These are phyloP conservation scores for Larix kaempferi DNA, from an alignment of 75 land plant species.

Conservation along the genomic window DNA sequence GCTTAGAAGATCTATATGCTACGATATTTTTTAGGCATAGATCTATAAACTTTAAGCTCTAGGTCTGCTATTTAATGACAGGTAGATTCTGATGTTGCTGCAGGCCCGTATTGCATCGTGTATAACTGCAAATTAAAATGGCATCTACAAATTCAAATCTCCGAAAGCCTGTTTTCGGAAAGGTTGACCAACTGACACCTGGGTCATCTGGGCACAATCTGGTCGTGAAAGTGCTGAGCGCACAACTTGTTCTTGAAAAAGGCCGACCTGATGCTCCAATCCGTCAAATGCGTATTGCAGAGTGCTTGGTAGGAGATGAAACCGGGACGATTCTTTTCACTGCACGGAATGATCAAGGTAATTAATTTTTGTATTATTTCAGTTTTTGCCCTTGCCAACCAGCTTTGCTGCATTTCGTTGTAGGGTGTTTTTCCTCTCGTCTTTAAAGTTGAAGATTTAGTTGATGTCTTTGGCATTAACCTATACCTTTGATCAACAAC, in stretches of 20 bases:
- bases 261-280: conserved; percentile 34
- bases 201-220: conserved; percentile 66
- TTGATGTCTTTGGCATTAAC: too few species aligned
- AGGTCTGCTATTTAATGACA: too few species aligned
- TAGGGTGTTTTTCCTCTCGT: too few species aligned
- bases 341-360: conserved; percentile 70
- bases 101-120: too few species aligned
- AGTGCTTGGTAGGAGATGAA: conserved; percentile 68
- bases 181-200: conserved; percentile 64
- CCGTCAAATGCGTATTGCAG: conserved; percentile 63
- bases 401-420: too few species aligned
- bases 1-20: too few species aligned
- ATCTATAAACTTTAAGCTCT: too few species aligned
- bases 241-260: conserved; percentile 51
- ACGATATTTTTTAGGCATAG: too few species aligned
- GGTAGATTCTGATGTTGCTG: too few species aligned
- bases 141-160: conserved; percentile 36
- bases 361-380: not conserved
- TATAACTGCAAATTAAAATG: conserved; percentile 12
- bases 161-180: conserved; percentile 57
- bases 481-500: too few species aligned
- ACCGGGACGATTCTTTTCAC: conserved; percentile 71
- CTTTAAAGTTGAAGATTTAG: too few species aligned
- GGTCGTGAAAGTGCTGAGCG: conserved; percentile 46
- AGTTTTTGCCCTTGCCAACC: not conserved